Evolutionary conservation across 148 eudicot genomes (phyloP).

Genomic region (Simmondsia chinensis): DNA sequence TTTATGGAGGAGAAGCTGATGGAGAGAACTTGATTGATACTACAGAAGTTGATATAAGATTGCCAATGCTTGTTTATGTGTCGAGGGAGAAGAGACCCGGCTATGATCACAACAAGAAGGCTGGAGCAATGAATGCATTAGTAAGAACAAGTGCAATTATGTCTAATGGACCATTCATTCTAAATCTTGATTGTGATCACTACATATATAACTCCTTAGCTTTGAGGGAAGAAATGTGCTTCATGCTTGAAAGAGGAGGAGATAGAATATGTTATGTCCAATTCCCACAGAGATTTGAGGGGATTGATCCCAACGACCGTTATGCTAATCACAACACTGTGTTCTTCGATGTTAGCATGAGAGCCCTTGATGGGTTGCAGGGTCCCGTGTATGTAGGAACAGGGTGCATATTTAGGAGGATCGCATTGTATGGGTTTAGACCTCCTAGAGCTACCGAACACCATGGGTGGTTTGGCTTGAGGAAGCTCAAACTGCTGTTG

Average conservation of each 20-base stretch:
- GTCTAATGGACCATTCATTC: constrained; percentile 1
- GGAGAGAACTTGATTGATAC: too few species aligned
- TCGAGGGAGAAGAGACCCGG: constrained; percentile 3
- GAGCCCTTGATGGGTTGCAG: neutral
- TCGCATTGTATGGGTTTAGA: too few species aligned
- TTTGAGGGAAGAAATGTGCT: neutral
- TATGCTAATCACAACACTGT: neutral
- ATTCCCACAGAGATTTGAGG: neutral
- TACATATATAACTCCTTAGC: neutral
- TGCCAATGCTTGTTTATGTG: neutral
- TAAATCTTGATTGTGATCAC: neutral
- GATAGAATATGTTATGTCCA: neutral
- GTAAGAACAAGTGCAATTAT: neutral
- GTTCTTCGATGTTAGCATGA: neutral
- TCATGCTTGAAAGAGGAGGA: neutral
- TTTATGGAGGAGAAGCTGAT: too few species aligned
- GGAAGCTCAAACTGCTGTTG: too few species aligned
- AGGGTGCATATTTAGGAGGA: too few species aligned
- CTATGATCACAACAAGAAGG: constrained; percentile 6
- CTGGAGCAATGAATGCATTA: constrained; percentile 3
- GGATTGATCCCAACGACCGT: neutral
- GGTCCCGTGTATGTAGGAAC: too few species aligned
- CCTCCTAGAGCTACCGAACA: too few species aligned
- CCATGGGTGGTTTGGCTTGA: too few species aligned
- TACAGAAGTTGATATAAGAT: neutral